Base-by-base conservation (phyloP, 768 basidiomycete species). In the Agaricus subrufescens region DNA sequence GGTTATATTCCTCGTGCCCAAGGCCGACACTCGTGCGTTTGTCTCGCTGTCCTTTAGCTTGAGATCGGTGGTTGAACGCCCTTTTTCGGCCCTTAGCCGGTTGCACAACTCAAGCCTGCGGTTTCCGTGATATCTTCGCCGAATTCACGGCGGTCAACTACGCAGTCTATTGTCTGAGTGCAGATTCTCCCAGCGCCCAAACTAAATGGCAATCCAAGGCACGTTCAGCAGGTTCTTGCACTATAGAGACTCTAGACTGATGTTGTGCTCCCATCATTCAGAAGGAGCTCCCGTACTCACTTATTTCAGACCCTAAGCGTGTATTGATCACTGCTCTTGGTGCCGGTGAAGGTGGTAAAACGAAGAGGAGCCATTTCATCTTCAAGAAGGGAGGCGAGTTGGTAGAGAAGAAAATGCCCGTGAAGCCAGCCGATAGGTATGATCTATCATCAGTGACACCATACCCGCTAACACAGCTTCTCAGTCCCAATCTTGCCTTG, bases 51-150 rank as follows among this genome's bases (percentile, higher is more conserved):
- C 23, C 12, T 62, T 61, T 87, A 69, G 3, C 27, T 40, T 23
- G 42, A 29, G 27, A 53, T 50, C 29, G 26, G 25, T 31, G 48
- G 11, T 37, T 25, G 11, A 15, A 4, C n/a, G 45, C 26, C 27
- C 23, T 48, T 55, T 47, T 42, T 14, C 48, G 19, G 27, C 45
- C 23, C 50, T 8, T 58, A 91, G 89, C 89, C 52, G 94, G 95
- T 31, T 97, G 95, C 73, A 98, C 94, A 3, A 86, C 73, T 37
- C 94, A 98, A 68, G 94, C 95, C 0, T 98, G 95, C 67, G 89
- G 86, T 3, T 98, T 90, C 78, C 80, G 93, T 19, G 94, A 98
- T 67, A 76, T 75, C 51, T 91, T 88, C 67, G 80, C 85, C 4
- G 86, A 90, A 60, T 95, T 95, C 68, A 75, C 80, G 2, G 72